phyloP scores from a whole-genome alignment of 495 filamentous ascomycete genomes.

The Penicilliopsis zonata region DNA sequence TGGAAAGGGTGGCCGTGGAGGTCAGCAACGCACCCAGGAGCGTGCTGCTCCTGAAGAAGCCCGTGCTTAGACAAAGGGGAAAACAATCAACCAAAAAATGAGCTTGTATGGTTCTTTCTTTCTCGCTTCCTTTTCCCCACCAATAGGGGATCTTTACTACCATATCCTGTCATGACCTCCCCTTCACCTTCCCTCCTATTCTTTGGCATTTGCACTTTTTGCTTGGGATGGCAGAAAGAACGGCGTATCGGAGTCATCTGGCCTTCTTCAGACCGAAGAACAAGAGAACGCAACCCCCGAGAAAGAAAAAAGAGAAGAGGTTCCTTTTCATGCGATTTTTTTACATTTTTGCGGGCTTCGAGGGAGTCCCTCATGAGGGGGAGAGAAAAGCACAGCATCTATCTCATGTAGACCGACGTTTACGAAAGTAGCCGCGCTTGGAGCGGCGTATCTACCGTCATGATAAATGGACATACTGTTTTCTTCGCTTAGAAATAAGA shows the following conservation, averaged over 20 bases:
- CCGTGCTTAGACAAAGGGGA: conserved; percentile 22
- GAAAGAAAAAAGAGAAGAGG: conserved; percentile 6
- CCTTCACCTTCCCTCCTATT: conserved; percentile 6
- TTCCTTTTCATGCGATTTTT: not conserved
- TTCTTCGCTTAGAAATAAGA: too few species aligned
- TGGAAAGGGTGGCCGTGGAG: conserved; percentile 38
- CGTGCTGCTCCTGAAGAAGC: conserved; percentile 23
- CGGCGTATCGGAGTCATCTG: conserved; percentile 30
- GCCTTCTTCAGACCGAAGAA: conserved; percentile 18
- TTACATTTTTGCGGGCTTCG: not conserved
- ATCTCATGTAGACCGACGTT: conserved; percentile 6
- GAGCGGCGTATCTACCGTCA: conserved; percentile 23
- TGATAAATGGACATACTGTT: conserved; percentile 32
- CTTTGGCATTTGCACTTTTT: conserved; percentile 3
- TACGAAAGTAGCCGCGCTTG: conserved; percentile 19
- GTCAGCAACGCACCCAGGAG: conserved; percentile 28
- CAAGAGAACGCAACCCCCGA: conserved; percentile 8
- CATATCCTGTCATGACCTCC: conserved; percentile 2
- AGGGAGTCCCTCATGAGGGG: not conserved
- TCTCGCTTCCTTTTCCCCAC: conserved; percentile 7
- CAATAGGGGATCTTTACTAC: not conserved
- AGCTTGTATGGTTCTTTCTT: conserved; percentile 8
- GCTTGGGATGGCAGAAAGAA: conserved; percentile 4
- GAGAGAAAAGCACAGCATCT: not conserved
- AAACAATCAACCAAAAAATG: conserved; percentile 6